A percentile compares a stretch with the other conserved stretches of the same genome.
Evolutionary conservation across 2,329 filamentous ascomycete species (phyloP).

Genomic region (Colletotrichum trifolii): DNA sequence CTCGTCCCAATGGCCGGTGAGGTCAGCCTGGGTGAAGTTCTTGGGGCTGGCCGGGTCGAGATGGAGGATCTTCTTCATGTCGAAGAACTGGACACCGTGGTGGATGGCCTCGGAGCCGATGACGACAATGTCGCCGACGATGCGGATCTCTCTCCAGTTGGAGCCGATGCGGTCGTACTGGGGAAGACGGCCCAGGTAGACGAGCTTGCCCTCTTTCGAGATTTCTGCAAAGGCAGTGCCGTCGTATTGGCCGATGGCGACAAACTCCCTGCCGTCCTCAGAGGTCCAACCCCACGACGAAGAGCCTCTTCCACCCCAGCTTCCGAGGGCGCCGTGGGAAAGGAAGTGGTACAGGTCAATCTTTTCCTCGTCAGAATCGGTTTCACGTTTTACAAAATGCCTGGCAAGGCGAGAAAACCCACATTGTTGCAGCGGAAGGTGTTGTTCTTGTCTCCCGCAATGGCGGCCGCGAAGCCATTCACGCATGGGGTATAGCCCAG

Average conservation of each 20-base stretch:
- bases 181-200: conserved; percentile 55
- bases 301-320: conserved; percentile 48
- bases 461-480: conserved; percentile 55
- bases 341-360: conserved; percentile 66
- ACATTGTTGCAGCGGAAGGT: conserved; percentile 60
- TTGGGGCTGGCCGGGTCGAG: conserved; percentile 53
- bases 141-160: conserved; percentile 49
- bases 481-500: conserved; percentile 53
- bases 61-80: conserved; percentile 64
- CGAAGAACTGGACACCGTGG: conserved; percentile 71
- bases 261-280: conserved; percentile 57
- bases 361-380: no score
- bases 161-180: conserved; percentile 31
- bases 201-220: conserved; percentile 51
- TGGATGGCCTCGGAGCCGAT: conserved; percentile 53
- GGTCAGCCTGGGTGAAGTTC: conserved; percentile 45
- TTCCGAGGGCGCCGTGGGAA: conserved; percentile 64
- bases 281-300: conserved; percentile 61
- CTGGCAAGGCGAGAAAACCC: no score
- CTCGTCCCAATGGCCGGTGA: conserved; percentile 47
- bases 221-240: conserved; percentile 60
- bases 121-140: conserved; percentile 50
- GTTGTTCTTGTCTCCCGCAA: conserved; percentile 57
- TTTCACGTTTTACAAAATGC: no score
- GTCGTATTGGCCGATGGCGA: conserved; percentile 55